Evolutionary conservation across 2,329 filamentous ascomycete species (phyloP), one percentile per base, ranked within the genome.

Genomic region (Colletotrichum tamarilloi): DNA sequence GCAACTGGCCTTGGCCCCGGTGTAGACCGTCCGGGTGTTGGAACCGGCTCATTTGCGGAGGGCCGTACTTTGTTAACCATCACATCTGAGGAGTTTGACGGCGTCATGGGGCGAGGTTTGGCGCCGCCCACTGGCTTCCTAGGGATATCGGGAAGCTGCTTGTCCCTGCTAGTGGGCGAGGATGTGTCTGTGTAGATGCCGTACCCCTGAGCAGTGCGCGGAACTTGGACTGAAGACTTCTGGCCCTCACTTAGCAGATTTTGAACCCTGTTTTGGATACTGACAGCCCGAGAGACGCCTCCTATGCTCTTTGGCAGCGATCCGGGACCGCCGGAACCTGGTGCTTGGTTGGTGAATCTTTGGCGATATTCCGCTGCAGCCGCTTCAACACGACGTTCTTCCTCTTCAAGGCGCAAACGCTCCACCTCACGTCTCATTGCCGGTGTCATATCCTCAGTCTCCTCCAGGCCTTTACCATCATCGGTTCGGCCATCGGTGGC

Each of bases 401-500:
- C 97, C 79, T 97, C 92, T 22, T 92, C 93, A 2, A 98, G 87
- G 68, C 92, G 91, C 67, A 92, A 87, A 24, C 95, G 92, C 82
- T 99, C 97, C 19, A 97, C 87, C 80, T 99, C 97, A 38, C 97
- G 92, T 62, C 94, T 92, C 86, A 97, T 93, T 81, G 98, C 96
- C 0, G 96, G 94, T 0, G 94, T 92, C 79, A 98, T 83, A 65
- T 94, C 91, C 73, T 95, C 92, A 1, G 88, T 88, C 0, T 89
- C 88, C 30, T 92, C 90, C 16, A 90, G 84, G 1, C 88, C 87
- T 58, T 89, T 86, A 6, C 92, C 90, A 76, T 93, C 91, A 78
- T 95, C 93, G 76, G 88, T 93, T 62, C 88, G 86, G 49, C 89
- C 89, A 71, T 92, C 91, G 0, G 93, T 93, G 1, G 91, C 91